phyloP scores from a whole-genome alignment of 2,329 filamentous ascomycete genomes.

The Dothistroma pini region DNA sequence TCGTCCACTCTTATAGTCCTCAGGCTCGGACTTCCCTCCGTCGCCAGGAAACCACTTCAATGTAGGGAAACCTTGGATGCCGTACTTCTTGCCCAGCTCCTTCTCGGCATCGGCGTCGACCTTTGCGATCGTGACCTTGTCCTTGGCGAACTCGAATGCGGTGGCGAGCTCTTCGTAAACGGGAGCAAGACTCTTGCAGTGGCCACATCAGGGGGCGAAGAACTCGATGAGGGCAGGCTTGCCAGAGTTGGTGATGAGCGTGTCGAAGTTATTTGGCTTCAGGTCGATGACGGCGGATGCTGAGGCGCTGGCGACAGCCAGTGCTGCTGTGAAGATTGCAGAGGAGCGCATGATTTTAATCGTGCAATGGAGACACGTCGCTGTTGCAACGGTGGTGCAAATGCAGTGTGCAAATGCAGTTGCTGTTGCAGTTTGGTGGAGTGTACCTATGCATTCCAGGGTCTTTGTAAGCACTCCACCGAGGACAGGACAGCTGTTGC shows the following conservation, averaged over 20 bases:
- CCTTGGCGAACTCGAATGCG: conserved; percentile 67
- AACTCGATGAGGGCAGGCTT: conserved; percentile 97
- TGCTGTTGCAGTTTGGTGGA: too few species aligned
- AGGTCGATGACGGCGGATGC: conserved; percentile 87
- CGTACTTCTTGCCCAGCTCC: conserved; percentile 77
- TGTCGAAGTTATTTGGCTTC: conserved; percentile 85
- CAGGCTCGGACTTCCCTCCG: conserved; percentile 70
- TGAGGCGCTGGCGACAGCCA: conserved; percentile 53
- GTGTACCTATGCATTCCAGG: too few species aligned
- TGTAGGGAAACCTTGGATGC: conserved; percentile 91
- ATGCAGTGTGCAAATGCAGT: too few species aligned
- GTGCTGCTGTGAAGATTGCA: conserved; percentile 45
- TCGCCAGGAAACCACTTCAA: conserved; percentile 83
- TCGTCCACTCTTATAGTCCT: conserved; percentile 80
- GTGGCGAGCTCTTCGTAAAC: conserved; percentile 86
- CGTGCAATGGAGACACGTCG: neutral
- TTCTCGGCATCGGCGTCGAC: conserved; percentile 92
- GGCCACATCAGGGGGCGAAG: conserved; percentile 97
- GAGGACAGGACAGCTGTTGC: too few species aligned
- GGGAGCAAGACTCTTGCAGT: conserved; percentile 97
- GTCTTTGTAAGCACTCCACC: too few species aligned
- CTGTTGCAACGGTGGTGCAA: neutral
- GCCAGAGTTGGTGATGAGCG: conserved; percentile 80
- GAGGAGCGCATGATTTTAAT: conserved; percentile 44
- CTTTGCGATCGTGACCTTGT: conserved; percentile 84